Conservation (phyloP, 1,139 yeast species). For the Petasospora fabianii region DNA sequence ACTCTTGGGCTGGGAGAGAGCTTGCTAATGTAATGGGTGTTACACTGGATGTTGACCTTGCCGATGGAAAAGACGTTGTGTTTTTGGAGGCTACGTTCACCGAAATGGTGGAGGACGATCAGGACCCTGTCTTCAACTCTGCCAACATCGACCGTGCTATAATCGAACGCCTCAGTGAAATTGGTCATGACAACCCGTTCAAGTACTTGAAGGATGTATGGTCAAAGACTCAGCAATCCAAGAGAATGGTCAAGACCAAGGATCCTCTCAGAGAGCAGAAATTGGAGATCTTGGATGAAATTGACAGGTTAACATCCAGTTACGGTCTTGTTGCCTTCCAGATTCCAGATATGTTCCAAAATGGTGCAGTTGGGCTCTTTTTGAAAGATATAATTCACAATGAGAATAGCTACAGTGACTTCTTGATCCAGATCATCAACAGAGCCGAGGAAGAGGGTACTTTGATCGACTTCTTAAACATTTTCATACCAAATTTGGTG, state of each 20-base stretch:
- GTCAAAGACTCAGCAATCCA: slow-evolving; percentile 36
- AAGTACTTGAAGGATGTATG: slow-evolving; percentile 46
- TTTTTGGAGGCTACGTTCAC: slow-evolving; percentile 38
- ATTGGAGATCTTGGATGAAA: slow-evolving; percentile 41
- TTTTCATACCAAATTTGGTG: slow-evolving; percentile 48
- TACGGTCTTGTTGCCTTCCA: slow-evolving; percentile 71
- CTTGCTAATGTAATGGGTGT: slow-evolving; percentile 42
- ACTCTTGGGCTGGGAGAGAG: slow-evolving; percentile 31
- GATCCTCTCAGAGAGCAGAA: slow-evolving; percentile 40
- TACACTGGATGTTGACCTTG: slow-evolving; percentile 30
- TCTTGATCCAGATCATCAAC: slow-evolving; percentile 53
- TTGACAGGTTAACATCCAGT: slow-evolving; percentile 53
- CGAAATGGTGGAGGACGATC: slow-evolving; percentile 35
- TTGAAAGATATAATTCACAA: slow-evolving; percentile 34
- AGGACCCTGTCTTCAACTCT: slow-evolving; percentile 27
- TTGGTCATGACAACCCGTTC: slow-evolving; percentile 45
- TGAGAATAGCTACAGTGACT: slow-evolving; percentile 44
- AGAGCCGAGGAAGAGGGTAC: slow-evolving; percentile 66
- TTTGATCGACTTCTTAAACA: slow-evolving; percentile 54
- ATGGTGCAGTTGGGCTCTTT: slow-evolving; percentile 21
- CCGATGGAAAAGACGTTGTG: slow-evolving; percentile 21
- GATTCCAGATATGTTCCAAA: slow-evolving; percentile 58
- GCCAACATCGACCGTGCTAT: slow-evolving; percentile 42
- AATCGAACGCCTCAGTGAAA: slow-evolving; percentile 52
- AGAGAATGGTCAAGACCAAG: slow-evolving; percentile 41